Evolutionary conservation across 2,329 filamentous ascomycete genomes (phyloP), one percentile per base, ranked within the genome.

Genomic region (Diaporthe longicolla): DNA sequence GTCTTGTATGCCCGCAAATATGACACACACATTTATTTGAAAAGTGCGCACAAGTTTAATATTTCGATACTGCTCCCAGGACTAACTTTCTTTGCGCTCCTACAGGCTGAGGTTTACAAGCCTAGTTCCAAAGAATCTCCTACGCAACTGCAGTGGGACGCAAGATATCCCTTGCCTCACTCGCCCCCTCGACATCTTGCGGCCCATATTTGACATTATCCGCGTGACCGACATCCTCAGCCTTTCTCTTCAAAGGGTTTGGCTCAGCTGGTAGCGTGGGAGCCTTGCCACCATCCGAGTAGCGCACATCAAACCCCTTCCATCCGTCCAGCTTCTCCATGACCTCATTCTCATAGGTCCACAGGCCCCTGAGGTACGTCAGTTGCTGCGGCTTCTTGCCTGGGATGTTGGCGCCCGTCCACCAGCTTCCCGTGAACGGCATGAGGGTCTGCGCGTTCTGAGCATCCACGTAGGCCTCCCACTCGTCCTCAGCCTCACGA

Each of bases 401-500:
- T 0, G 71, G 71, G 21, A 73, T 54, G n/a, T 73, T 73, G 0
- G 61, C 59, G 4, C 71, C 71, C 3, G 71, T 73, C 71, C 71
- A 73, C 71, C 71, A 73, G 61, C 71, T 73, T n/a, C 58, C 48
- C 4, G 71, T 73, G 15, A 58, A 45, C 1, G 71, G 71, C 26
- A 58, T 50, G 21, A 73, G 61, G 26, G 71, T 73, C 26, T 24
- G 71, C 29, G 48, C 61, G 61, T 73, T 73, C 71, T 73, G 71
- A 3, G 35, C 61, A 8, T 58, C 52, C 26, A 73, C 55, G 37
- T 68, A 50, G 15, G 59, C 40, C 59, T 54, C 71, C 71, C 71
- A 69, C 29, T 43, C 71, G 52, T 73, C 71, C 59, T 73, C 71
- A n/a, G 59, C 52, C 40, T 21, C 37, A 5, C 50, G 24, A 13